Percentiles rank a stretch among this genome's conserved stretches.
These are phyloP conservation scores for Penicillium paxilli DNA, from an alignment of 495 filamentous ascomycete species.

Conservation along the genomic window DNA sequence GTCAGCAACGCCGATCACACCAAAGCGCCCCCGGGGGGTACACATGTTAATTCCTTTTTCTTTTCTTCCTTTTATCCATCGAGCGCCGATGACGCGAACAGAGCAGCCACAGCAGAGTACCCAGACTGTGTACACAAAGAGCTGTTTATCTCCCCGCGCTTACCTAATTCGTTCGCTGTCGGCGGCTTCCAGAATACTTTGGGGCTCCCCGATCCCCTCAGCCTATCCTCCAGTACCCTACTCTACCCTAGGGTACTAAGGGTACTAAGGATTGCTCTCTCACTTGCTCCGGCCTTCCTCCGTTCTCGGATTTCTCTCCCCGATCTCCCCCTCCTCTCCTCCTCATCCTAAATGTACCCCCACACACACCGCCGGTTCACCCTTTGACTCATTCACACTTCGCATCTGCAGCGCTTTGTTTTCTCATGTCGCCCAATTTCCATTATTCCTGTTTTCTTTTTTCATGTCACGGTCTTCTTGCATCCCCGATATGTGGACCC, in stretches of 20 bases:
- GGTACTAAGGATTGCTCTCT: too few relatives aligned
- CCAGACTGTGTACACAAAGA: neutral
- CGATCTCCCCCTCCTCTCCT: neutral
- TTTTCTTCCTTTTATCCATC: neutral
- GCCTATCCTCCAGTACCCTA: too few relatives aligned
- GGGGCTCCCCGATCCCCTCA: neutral
- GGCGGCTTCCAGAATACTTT: slow-evolving; percentile 25
- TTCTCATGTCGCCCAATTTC: slow-evolving; percentile 2
- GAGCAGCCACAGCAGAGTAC: neutral
- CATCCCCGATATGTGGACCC: slow-evolving; percentile 20
- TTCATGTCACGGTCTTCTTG: slow-evolving; percentile 14
- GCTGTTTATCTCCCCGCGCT: slow-evolving; percentile 24
- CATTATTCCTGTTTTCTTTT: slow-evolving; percentile 5
- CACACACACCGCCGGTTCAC: slow-evolving; percentile 23
- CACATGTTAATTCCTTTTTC: neutral
- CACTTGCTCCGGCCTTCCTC: too few relatives aligned
- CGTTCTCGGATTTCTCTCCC: neutral
- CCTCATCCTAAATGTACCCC: neutral
- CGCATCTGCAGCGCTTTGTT: neutral
- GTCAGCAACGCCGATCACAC: slow-evolving; percentile 15
- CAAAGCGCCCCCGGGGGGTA: slow-evolving; percentile 3
- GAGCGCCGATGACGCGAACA: neutral
- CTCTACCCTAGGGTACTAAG: too few relatives aligned
- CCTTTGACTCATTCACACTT: slow-evolving; percentile 23
- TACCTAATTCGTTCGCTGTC: slow-evolving; percentile 31